Percentiles rank a stretch among this genome's conserved stretches.
Evolutionary conservation across 805 yeast species (phyloP).

Genomic region (Ascoidea asiatica): DNA sequence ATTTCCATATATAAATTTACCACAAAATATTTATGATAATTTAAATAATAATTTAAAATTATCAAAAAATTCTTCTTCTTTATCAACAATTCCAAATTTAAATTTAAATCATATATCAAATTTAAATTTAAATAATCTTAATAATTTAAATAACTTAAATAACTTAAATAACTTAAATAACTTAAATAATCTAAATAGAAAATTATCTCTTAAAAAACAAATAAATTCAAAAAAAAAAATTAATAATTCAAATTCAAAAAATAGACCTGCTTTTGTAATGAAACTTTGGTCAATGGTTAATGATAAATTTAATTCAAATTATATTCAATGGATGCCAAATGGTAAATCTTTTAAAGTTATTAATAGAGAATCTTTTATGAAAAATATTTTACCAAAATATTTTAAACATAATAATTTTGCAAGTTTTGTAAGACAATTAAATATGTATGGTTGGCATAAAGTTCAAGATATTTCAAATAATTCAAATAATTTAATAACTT

Average conservation of each 20-base stretch:
- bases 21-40: no score
- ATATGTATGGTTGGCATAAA: constrained; percentile 99
- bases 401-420: constrained; percentile 95
- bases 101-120: not conserved
- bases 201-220: no score
- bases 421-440: constrained; percentile 87
- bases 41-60: no score
- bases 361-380: constrained; percentile 77
- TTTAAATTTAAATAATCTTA: no score
- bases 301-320: constrained; percentile 53
- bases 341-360: constrained; percentile 78
- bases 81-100: not conserved
- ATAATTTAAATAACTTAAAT: no score
- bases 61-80: no score
- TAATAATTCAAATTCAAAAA: no score
- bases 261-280: constrained; percentile 81
- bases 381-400: constrained; percentile 72
- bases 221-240: no score
- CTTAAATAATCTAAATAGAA: no score
- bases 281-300: constrained; percentile 95
- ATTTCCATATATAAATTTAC: no score
- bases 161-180: no score
- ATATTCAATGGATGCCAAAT: constrained; percentile 74
- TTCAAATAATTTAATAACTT: no score
- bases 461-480: constrained; percentile 86